Percentiles rank a stretch among this genome's conserved stretches.
These are phyloP conservation scores for Xerophyta viscosa DNA, from an alignment of 106 monocot species.

Conservation along the genomic window DNA sequence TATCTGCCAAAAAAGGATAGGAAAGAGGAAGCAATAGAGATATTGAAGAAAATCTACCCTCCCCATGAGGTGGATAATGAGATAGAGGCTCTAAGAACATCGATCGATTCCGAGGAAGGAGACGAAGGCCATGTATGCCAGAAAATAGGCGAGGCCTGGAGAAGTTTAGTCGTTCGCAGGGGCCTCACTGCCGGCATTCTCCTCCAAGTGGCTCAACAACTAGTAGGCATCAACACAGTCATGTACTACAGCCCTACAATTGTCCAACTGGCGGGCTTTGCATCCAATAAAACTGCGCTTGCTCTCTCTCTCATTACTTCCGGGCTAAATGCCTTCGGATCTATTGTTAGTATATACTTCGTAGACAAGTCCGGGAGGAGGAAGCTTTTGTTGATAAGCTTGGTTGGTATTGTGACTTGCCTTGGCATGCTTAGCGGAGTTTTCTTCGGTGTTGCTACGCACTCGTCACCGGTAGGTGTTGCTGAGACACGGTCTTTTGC, in stretches of 20 bases:
- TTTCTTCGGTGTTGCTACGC: slow-evolving; percentile 41
- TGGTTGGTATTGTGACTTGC: slow-evolving; percentile 49
- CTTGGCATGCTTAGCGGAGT: slow-evolving; percentile 46
- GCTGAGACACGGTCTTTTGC: slow-evolving; percentile 24
- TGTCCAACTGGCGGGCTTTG: slow-evolving; percentile 75
- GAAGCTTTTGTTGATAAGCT: slow-evolving; percentile 52
- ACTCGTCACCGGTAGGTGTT: slow-evolving; percentile 44
- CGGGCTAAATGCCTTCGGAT: slow-evolving; percentile 69
- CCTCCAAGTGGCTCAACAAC: slow-evolving; percentile 74
- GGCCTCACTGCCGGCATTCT: slow-evolving; percentile 63
- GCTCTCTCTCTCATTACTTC: slow-evolving; percentile 75
- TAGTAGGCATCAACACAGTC: slow-evolving; percentile 86
- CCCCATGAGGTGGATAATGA: slow-evolving; percentile 47
- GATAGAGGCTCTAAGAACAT: slow-evolving; percentile 42
- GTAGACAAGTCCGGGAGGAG: slow-evolving; percentile 72
- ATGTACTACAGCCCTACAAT: slow-evolving; percentile 96
- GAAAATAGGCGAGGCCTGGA: slow-evolving; percentile 45
- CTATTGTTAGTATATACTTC: slow-evolving; percentile 72
- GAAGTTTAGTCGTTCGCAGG: slow-evolving; percentile 37
- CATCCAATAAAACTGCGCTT: slow-evolving; percentile 76
- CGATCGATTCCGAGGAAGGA: slow-evolving; percentile 45
- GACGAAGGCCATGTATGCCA: slow-evolving; percentile 40
- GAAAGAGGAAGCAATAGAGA: slow-evolving; percentile 49
- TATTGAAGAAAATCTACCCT: slow-evolving; percentile 61
- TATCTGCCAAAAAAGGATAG: slow-evolving; percentile 28